phyloP scores from a whole-genome alignment of 805 yeast genomes.

The Tanozyma kutaoensis region DNA sequence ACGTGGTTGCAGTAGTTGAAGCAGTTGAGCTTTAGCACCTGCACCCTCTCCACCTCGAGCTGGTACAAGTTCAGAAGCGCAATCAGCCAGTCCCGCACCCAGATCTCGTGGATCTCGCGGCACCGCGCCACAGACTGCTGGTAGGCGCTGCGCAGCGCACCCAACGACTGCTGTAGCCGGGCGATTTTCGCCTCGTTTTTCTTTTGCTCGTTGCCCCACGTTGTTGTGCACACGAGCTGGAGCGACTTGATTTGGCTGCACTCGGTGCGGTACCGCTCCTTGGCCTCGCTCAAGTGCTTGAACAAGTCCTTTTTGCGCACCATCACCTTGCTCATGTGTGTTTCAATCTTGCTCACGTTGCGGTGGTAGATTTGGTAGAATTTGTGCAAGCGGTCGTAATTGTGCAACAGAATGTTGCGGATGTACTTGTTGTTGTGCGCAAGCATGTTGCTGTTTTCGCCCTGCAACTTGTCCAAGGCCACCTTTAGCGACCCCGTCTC shows the following conservation, averaged over 20 bases:
- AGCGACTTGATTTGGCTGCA: slow-evolving; percentile 46
- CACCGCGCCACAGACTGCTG: slow-evolving; percentile 38
- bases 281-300: slow-evolving; percentile 21
- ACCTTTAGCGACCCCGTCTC: slow-evolving; percentile 48
- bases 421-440: slow-evolving; percentile 44
- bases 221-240: slow-evolving; percentile 48
- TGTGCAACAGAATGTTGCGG: slow-evolving; percentile 32
- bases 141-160: slow-evolving; percentile 38
- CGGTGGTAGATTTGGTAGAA: slow-evolving; percentile 40
- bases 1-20: slow-evolving; percentile 71
- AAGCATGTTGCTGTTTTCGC: slow-evolving; percentile 48
- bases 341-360: slow-evolving; percentile 43
- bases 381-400: slow-evolving; percentile 34
- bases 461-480: slow-evolving; percentile 43
- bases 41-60: slow-evolving; percentile 61
- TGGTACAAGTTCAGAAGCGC: slow-evolving; percentile 51
- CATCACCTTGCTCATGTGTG: slow-evolving; percentile 40
- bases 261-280: slow-evolving; percentile 41
- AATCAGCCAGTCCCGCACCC: slow-evolving; percentile 61
- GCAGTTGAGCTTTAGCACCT: slow-evolving; percentile 52
- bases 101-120: slow-evolving; percentile 44
- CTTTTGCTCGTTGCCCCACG: slow-evolving; percentile 65
- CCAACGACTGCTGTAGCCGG: slow-evolving; percentile 30
- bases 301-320: slow-evolving; percentile 28
- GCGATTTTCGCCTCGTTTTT: slow-evolving; percentile 42